Base-by-base conservation (phyloP, 75 land plant species). In the Larix kaempferi region DNA sequence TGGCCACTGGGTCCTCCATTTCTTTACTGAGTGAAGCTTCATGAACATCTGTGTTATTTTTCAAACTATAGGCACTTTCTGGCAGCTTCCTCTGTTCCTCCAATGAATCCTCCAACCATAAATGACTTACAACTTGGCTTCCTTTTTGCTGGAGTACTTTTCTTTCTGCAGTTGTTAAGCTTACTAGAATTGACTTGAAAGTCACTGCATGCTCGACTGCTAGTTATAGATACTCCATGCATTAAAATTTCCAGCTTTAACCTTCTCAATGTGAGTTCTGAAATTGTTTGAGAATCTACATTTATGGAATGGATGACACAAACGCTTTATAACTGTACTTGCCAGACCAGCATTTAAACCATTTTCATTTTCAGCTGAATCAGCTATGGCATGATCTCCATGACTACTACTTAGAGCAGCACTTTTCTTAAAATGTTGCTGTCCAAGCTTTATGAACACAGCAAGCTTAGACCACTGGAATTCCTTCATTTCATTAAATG, bases 41-140 rank as follows among this genome's bases (percentile, higher is more conserved):
- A n/a, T 59, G 49, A 1, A 13, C 13, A 29, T 35, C 26, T 37
- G 8, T 39, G 72, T 5, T 21, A 67, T 84, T 80, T 71, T 78
- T 85, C 84, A 90, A 21, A 65, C 57, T 80, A 74, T 91, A 91
- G n/a, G 60, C 1, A n/a, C 72, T 76, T 72, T 84, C 85, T 59
- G 35, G 71, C 79, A 89, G 52, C 79, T 77, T 84, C 61, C 63
- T 77, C 22, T 66, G 44, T 57, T 64, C 62, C 49, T 58, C 71
- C 41, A 91, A 67, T 52, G 89, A 86, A 75, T 92, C 90, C 78
- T 97, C 99, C 67, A 97, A 57, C 99, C 99, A 97, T 33, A 67
- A 67, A 74, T 88, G 86, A 19, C 80, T 76, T 35, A 97, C 84
- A 56, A 94, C 78, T 74, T 84, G 87, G 79, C 92, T 55, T 63